phyloP scores from a whole-genome alignment of 768 basidiomycete genomes.

The Mycena capillaripes region DNA sequence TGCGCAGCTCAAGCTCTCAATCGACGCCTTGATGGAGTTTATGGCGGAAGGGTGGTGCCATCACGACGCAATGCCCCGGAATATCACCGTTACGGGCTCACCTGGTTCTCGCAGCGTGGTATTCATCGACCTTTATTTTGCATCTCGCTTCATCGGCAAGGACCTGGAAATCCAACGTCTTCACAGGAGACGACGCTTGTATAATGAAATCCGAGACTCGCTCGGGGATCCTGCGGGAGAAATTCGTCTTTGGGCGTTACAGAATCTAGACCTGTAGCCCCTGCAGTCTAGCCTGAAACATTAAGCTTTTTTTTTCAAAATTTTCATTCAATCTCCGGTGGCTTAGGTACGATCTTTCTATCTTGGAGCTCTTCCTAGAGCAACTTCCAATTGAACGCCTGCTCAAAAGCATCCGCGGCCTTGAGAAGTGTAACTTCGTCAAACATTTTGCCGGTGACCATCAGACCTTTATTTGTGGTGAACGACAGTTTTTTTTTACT shows the following conservation, averaged over 20 bases:
- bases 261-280: not conserved
- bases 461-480: conserved; percentile 40
- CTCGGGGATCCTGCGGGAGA: too few relatives aligned
- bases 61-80: not conserved
- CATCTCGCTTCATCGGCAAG: not conserved
- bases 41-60: not conserved
- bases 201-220: too few relatives aligned
- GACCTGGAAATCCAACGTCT: not conserved
- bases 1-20: not conserved
- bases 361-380: too few relatives aligned
- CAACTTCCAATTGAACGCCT: conserved; percentile 26
- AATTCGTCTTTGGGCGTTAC: too few relatives aligned
- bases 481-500: not conserved
- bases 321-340: too few relatives aligned
- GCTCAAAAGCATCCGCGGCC: conserved; percentile 31
- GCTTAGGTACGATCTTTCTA: too few relatives aligned
- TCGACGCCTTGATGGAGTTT: not conserved
- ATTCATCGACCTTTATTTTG: not conserved
- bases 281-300: too few relatives aligned
- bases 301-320: too few relatives aligned
- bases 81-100: not conserved
- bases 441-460: conserved; percentile 54
- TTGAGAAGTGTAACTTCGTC: conserved; percentile 26
- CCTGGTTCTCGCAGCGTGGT: not conserved
- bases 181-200: too few relatives aligned